These are phyloP conservation scores for Podospora pseudocomata DNA, from an alignment of 495 filamentous ascomycete genomes.

Conservation along the genomic window DNA sequence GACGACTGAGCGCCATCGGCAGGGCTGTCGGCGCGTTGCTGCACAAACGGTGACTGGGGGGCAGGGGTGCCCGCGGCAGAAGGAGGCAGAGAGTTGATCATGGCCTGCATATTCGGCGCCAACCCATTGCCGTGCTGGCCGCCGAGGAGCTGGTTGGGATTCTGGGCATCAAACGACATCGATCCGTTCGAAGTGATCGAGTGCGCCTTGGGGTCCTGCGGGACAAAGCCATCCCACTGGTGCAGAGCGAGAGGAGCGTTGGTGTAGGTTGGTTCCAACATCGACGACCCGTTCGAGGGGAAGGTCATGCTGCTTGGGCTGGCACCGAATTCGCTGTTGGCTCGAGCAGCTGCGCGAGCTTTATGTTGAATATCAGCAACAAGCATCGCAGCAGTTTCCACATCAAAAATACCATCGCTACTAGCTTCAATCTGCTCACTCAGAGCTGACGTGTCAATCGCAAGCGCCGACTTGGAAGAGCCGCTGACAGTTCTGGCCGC, in stretches of 20 bases:
- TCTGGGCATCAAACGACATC: conserved; percentile 64
- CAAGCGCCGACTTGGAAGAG: conserved; percentile 77
- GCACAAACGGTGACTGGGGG: conserved; percentile 62
- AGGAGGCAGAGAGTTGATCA: conserved; percentile 64
- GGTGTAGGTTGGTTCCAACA: conserved; percentile 71
- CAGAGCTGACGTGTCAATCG: conserved; percentile 80
- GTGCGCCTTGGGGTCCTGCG: conserved; percentile 63
- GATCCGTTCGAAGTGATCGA: conserved; percentile 62
- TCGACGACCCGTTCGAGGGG: conserved; percentile 62
- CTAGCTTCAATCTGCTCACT: conserved; percentile 87
- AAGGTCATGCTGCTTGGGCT: conserved; percentile 67
- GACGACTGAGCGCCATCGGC: conserved; percentile 53
- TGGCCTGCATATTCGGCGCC: conserved; percentile 59
- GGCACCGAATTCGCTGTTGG: conserved; percentile 55
- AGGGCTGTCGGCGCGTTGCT: conserved; percentile 63
- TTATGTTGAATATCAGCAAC: conserved; percentile 99
- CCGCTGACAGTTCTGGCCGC: conserved; percentile 58
- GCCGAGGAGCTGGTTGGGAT: conserved; percentile 50
- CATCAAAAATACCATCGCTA: conserved; percentile 92
- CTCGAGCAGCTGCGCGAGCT: conserved; percentile 77
- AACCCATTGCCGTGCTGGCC: conserved; percentile 57
- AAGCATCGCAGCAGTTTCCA: conserved; percentile 98
- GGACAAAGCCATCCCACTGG: conserved; percentile 82
- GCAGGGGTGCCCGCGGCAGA: conserved; percentile 75
- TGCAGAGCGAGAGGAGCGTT: conserved; percentile 71